Base-by-base conservation (phyloP, 352 stramenopile species). In the Pythium chondricola region DNA sequence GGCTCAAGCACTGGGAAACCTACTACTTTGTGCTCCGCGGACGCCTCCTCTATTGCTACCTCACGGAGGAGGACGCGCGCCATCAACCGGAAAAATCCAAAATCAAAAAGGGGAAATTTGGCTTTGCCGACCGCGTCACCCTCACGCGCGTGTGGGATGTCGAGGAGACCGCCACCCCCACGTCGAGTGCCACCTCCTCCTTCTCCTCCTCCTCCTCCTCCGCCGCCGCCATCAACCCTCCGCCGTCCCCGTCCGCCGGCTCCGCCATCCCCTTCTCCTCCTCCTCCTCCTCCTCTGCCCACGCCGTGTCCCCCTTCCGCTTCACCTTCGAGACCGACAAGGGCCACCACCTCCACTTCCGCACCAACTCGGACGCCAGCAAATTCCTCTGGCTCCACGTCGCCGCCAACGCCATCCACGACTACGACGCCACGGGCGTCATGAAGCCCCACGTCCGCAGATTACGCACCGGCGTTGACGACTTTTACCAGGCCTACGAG, bases 1-100 rank as follows among this genome's bases (percentile, higher is more conserved):
- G 83, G 83, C 77, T 93, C 48, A 93, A 92, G 65, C 80, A 93
- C 61, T 92, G 80, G 83, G 83, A 93, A 52, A 93, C 78, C 32
- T 93, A 90, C 69, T 93, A 88, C 59, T 89, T 93, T 37, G 80
- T 92, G 7, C 56, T 93, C 14, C 70, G 71, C 3, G 78, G 80
- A 0, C 65, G 75, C 2, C 64, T 66, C 24, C 64, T 93, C 27
- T 93, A 88, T 48, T 93, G 82, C 60, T 93, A 93, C 47, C 47
- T 93, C 16, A 85, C 72, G 22, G 73, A 93, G 52, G 79, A 93
- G 33, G 79, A 93, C 60, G 80, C 74, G 24, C 71, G 68, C 11
- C 67, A 71, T 9, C 74, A 88, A 52, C 83, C 82, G 3, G 77
- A 74, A 46, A 93, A 93, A 51, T 93, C 82, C 39, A 88, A 87